Evolutionary conservation across 768 basidiomycete genomes (phyloP).

Genomic region (Collybia sordida): DNA sequence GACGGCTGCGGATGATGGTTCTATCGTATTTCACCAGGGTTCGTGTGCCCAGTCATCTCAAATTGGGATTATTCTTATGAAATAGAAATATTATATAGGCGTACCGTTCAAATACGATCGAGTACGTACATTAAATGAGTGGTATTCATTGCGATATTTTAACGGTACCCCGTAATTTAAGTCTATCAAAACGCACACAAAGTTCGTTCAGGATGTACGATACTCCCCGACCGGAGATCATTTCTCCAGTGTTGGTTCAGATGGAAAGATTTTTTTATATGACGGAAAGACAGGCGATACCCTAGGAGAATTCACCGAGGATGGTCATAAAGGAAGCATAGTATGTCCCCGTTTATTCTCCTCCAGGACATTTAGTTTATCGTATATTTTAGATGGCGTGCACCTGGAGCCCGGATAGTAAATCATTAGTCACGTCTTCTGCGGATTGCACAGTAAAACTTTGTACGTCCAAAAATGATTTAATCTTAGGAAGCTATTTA

Average conservation of each 20-base stretch:
- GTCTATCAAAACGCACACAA: conserved; percentile 86
- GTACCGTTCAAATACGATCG: conserved; percentile 90
- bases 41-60: conserved; percentile 5
- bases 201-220: conserved; percentile 89
- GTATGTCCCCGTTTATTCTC: conserved; percentile 40
- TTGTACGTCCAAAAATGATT: conserved; percentile 47
- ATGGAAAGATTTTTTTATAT: conserved; percentile 84
- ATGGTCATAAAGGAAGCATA: conserved; percentile 71
- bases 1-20: conserved; percentile 82
- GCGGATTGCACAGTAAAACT: conserved; percentile 87
- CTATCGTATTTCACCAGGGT: conserved; percentile 84
- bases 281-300: conserved; percentile 89
- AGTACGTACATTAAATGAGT: conserved; percentile 30
- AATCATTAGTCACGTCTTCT: conserved; percentile 74
- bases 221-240: conserved; percentile 80
- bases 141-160: background rate
- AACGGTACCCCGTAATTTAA: conserved; percentile 23
- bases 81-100: conserved; percentile 35
- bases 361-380: background rate
- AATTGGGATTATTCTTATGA: background rate
- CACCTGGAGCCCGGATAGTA: conserved; percentile 81
- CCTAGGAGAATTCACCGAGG: conserved; percentile 64
- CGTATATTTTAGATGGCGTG: conserved; percentile 54
- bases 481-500: background rate
- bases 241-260: conserved; percentile 89